A percentile compares a stretch with the other conserved stretches of the same genome.
Conservation (phyloP, 2,329 filamentous ascomycete genomes). For the Verticillium nonalfalfae region DNA sequence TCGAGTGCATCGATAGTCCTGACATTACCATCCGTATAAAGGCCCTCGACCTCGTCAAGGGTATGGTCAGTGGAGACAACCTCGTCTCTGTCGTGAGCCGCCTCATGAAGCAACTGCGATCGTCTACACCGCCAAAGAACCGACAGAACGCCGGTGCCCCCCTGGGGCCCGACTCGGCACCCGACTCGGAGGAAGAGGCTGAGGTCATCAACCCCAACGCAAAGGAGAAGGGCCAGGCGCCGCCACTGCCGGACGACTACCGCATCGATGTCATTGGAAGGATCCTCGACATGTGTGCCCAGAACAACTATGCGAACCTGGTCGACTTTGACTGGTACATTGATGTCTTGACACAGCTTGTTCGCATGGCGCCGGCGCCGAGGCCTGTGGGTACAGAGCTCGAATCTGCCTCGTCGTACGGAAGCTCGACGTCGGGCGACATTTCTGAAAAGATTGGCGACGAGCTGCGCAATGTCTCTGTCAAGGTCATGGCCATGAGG, state of each 20-base stretch:
- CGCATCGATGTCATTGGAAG: constrained; percentile 73
- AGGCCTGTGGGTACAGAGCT: constrained; percentile 30
- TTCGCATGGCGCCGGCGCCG: constrained; percentile 59
- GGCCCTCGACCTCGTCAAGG: constrained; percentile 83
- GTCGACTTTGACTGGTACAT: constrained; percentile 97
- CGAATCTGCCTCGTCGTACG: constrained; percentile 19
- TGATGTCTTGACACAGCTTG: constrained; percentile 78
- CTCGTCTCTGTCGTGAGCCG: constrained; percentile 78
- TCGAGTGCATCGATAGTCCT: constrained; percentile 91
- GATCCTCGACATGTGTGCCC: constrained; percentile 84
- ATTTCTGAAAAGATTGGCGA: constrained; percentile 70
- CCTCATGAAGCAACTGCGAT: constrained; percentile 79
- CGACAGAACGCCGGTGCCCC: constrained; percentile 30
- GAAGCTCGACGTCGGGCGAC: constrained; percentile 27
- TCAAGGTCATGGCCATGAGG: constrained; percentile 82
- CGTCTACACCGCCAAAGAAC: constrained; percentile 47
- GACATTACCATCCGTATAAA: constrained; percentile 95
- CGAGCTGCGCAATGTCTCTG: constrained; percentile 83
- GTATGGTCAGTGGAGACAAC: constrained; percentile 89
- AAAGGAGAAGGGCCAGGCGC: constrained; percentile 32
- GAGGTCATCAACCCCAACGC: constrained; percentile 32
- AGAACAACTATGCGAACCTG: constrained; percentile 80
- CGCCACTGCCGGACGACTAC: constrained; percentile 79
- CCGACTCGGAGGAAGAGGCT: constrained; percentile 44
- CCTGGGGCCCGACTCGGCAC: constrained; percentile 34